phyloP scores from a whole-genome alignment of 2,329 filamentous ascomycete genomes.

The Trichoderma sp. region DNA sequence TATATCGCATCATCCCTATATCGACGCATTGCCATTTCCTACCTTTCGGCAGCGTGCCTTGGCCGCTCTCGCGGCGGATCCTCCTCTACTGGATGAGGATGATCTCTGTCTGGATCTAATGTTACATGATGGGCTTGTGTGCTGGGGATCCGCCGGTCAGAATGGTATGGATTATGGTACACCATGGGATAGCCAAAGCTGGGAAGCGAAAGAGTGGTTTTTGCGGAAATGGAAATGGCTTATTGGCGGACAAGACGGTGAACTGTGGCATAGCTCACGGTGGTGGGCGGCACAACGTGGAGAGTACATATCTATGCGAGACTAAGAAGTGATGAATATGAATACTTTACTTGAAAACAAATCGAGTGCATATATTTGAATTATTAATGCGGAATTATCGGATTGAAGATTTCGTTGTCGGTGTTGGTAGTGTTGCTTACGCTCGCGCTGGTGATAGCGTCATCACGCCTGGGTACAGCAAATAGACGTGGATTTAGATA shows the following conservation, averaged over 20 bases:
- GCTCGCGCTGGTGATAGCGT: background rate
- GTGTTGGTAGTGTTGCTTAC: background rate
- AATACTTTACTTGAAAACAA: background rate
- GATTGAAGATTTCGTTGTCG: background rate
- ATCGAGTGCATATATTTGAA: no score
- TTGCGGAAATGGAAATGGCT: constrained; percentile 2
- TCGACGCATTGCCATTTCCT: background rate
- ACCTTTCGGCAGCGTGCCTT: background rate
- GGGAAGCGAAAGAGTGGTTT: constrained; percentile 8
- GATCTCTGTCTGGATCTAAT: constrained; percentile 2
- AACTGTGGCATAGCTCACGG: constrained; percentile 3
- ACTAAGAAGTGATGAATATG: background rate
- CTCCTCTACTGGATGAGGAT: background rate
- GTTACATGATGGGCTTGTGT: background rate
- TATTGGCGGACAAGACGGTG: background rate
- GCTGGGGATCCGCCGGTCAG: background rate
- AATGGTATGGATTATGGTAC: background rate
- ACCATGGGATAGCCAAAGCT: background rate
- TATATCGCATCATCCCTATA: background rate
- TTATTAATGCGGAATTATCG: background rate
- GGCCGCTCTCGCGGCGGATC: background rate
- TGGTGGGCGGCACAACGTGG: constrained; percentile 1
- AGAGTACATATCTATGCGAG: background rate
- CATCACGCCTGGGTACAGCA: background rate
- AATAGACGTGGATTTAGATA: background rate